phyloP scores from a whole-genome alignment of 192 early-diverging fungal species.

The Oehlia diaphana region DNA sequence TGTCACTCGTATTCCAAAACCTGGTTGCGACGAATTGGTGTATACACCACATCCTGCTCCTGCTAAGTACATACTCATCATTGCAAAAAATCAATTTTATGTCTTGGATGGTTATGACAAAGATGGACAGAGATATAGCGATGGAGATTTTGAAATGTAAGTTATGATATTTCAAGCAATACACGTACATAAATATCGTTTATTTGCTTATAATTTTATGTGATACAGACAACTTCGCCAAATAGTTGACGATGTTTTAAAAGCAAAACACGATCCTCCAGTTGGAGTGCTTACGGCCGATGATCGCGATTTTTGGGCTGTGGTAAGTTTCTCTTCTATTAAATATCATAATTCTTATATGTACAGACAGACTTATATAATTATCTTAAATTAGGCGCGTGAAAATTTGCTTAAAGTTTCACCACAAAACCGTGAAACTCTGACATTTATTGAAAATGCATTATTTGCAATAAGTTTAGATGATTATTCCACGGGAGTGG shows the following conservation, averaged over 20 bases:
- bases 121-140: slow-evolving; percentile 53
- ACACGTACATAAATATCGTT: background rate
- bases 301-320: slow-evolving; percentile 83
- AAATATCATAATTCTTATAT: background rate
- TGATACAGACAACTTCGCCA: slow-evolving; percentile 56
- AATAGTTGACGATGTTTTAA: slow-evolving; percentile 54
- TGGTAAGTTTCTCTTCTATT: slow-evolving; percentile 3
- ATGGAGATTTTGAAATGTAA: slow-evolving; percentile 73
- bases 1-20: slow-evolving; percentile 78
- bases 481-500: slow-evolving; percentile 50
- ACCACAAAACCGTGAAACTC: slow-evolving; percentile 58
- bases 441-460: slow-evolving; percentile 67
- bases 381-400: slow-evolving; percentile 45
- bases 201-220: slow-evolving; percentile 18
- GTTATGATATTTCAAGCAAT: background rate
- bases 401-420: slow-evolving; percentile 62
- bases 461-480: slow-evolving; percentile 80
- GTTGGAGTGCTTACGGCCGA: slow-evolving; percentile 72
- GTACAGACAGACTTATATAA: background rate
- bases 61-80: slow-evolving; percentile 63
- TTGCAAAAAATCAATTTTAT: slow-evolving; percentile 80
- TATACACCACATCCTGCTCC: slow-evolving; percentile 46
- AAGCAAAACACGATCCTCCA: slow-evolving; percentile 50
- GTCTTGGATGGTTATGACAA: slow-evolving; percentile 65
- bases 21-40: slow-evolving; percentile 69